Base-by-base conservation (phyloP, 2,329 filamentous ascomycete species). In the Myriangium duriaei region DNA sequence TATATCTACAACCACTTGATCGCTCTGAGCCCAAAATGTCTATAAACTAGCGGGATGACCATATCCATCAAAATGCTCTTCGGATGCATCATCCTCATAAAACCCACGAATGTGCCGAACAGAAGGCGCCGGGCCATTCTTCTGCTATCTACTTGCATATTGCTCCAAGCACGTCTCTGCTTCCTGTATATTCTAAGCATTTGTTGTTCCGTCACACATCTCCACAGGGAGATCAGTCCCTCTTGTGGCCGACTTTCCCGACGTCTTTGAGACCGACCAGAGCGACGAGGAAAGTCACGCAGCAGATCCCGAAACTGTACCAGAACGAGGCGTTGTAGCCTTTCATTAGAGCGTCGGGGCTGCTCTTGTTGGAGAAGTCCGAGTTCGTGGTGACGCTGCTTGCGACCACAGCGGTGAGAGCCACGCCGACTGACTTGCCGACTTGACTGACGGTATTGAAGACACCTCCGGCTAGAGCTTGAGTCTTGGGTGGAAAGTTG, bases 391-490 rank as follows among this genome's bases (percentile, higher is more conserved):
- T 52, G 31, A 51, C 39, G 41, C 43, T 44, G 3, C 46, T 44
- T 11, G 60, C 62, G 42, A 60, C 58, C 6, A 63, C 57, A 11
- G 53, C 60, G 28, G 47, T 58, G 26, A 57, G 52, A 1, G 59
- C 59, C 10, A 64, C 41, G 2, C 59, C 57, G 3, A 65, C 52
- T 21, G 51, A 51, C 44, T 62, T 61, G 14, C 63, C 59, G 43
- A 66, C 54, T 47, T 68, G 57, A 15, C 59, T 47, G 31, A 62
- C 49, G 0, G 61, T 65, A 38, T 64, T 65, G 50, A 66, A 66
- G 0, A 67, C 63, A 11, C 59, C 62, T 1, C 63, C 63, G 1
- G 60, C 64, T 1, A 67, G 49, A 2, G 51, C 62, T 40, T 68
- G 64, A 1, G 56, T 63, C 28, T 52, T 51, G 1, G 49, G 36